phyloP scores from a whole-genome alignment of 345 rosid species.

The Populus nigra region DNA sequence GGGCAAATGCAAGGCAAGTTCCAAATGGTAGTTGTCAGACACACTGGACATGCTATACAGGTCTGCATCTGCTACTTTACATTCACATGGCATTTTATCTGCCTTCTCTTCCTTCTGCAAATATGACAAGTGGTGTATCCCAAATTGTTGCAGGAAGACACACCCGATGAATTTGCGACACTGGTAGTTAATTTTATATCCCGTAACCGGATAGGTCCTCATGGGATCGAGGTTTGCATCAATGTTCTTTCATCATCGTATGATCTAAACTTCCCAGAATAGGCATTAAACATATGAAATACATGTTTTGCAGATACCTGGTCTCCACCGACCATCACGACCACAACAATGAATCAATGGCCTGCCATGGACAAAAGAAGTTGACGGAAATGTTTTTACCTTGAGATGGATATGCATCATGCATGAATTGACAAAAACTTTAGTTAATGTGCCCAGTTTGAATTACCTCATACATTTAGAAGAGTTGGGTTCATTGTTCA shows the following conservation, averaged over 20 bases:
- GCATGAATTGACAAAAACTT: neutral
- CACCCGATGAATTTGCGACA: slow-evolving; percentile 80
- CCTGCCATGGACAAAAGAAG: neutral
- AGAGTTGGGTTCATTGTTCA: too few relatives aligned
- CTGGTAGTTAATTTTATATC: slow-evolving; percentile 63
- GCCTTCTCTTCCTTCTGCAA: neutral
- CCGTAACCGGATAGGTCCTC: slow-evolving; percentile 78
- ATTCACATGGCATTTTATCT: neutral
- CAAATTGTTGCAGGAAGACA: slow-evolving; percentile 65
- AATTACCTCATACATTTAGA: neutral
- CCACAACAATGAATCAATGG: neutral
- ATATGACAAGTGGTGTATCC: neutral
- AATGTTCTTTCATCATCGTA: neutral
- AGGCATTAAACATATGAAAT: neutral
- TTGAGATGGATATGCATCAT: neutral
- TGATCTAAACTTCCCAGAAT: neutral
- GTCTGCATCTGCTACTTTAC: slow-evolving; percentile 28
- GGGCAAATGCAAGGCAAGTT: slow-evolving; percentile 99
- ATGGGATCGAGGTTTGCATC: slow-evolving; percentile 71
- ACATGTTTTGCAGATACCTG: slow-evolving; percentile 47
- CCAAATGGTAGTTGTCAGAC: slow-evolving; percentile 92
- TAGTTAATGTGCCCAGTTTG: neutral
- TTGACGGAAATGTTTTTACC: neutral
- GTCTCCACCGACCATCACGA: slow-evolving; percentile 30
- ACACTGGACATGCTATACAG: slow-evolving; percentile 98